Percentiles rank a stretch among this genome's conserved stretches.
Evolutionary conservation across 148 eudicot species (phyloP).

Genomic region (Dianthus caryophyllus): DNA sequence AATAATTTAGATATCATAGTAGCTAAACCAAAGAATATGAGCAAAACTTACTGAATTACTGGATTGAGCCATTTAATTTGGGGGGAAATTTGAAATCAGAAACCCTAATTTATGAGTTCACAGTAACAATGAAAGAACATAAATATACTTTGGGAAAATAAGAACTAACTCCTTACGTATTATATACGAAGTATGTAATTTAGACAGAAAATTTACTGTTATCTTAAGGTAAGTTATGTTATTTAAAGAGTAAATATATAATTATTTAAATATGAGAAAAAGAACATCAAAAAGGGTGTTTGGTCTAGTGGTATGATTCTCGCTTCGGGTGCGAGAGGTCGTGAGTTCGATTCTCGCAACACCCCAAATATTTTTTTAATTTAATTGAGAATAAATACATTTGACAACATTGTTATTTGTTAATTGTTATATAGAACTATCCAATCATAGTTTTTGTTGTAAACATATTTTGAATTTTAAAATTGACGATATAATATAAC

Average conservation of each 20-base stretch:
- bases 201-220: background rate
- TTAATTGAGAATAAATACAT: no score
- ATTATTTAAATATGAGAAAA: no score
- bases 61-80: slow-evolving; percentile 41
- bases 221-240: background rate
- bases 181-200: background rate
- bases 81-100: background rate
- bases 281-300: slow-evolving; percentile 55
- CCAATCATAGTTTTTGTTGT: no score
- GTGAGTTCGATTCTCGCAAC: slow-evolving; percentile 89
- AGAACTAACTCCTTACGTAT: slow-evolving; percentile 1
- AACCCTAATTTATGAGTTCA: slow-evolving; percentile 21
- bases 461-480: no score
- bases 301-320: slow-evolving; percentile 97
- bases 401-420: no score
- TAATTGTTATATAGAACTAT: no score
- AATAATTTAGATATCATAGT: no score
- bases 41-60: slow-evolving; percentile 30
- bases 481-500: no score
- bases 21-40: no score
- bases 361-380: no score
- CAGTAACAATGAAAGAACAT: no score
- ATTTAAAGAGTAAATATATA: background rate
- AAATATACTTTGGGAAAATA: no score
- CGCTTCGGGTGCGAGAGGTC: slow-evolving; percentile 98